Evolutionary conservation across 345 rosid species (phyloP), one percentile per base, ranked within the genome.

Genomic region (Euphorbia peplus): DNA sequence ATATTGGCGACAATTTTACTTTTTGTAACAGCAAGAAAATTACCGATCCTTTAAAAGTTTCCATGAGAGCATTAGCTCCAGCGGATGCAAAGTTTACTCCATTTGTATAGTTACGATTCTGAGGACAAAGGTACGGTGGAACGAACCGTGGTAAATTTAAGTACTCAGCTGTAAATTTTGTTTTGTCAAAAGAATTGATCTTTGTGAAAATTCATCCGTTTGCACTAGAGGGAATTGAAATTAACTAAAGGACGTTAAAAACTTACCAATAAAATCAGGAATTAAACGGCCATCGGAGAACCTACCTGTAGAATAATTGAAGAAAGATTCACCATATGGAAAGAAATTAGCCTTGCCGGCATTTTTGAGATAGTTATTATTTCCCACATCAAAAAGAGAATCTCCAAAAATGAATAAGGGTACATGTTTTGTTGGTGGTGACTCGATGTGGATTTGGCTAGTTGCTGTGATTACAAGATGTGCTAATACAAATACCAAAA

Each of bases 11-110:
- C n/a, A n/a, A n/a, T n/a, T n/a, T n/a, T n/a, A n/a, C n/a, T n/a
- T n/a, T n/a, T n/a, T n/a, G n/a, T n/a, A n/a, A n/a, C n/a, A n/a
- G n/a, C n/a, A 39, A 39, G 9, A 39, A 39, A 56, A 29, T 13
- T 67, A 66, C 67, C 42, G 5, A 12, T 50, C 70, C 70, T 46
- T 4, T 41, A 55, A 24, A 9, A 58, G 72, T 53, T 51, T 68
- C 76, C 2, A 16, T 50, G 1, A 76, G 71, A 68, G 67, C 85
- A 60, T 74, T 82, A 15, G 74, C 80, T 58, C 76, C 82, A 0
- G 48, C 78, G 10, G 82, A 78, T 0, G 85, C 82, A 55, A 78
- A 81, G 52, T 76, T 81, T n/a, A 70, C 64, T 26, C 85, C 80
- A 66, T 70, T 10, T 5, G 29, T 73, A 12, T 66, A 64, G 0